phyloP scores from a whole-genome alignment of 805 yeast species.

The Lachancea dasiensis region DNA sequence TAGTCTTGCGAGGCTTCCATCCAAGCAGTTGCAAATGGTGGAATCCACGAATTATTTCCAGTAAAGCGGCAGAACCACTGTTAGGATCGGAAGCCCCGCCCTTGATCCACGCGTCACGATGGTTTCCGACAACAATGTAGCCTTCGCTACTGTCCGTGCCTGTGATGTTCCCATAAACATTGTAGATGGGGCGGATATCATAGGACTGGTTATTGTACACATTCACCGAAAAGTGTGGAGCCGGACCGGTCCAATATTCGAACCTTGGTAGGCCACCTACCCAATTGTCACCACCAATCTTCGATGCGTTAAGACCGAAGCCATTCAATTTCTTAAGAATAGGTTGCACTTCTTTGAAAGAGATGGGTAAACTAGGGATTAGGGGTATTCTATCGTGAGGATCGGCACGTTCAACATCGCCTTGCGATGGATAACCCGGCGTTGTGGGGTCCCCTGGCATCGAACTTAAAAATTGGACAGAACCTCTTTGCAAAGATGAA shows the following conservation, averaged over 20 bases:
- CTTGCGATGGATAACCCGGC: conserved; percentile 56
- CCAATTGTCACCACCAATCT: conserved; percentile 40
- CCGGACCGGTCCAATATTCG: conserved; percentile 51
- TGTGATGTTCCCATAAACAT: conserved; percentile 55
- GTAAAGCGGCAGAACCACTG: conserved; percentile 58
- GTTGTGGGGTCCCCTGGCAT: conserved; percentile 78
- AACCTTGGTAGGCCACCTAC: conserved; percentile 39
- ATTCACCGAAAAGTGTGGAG: conserved; percentile 40
- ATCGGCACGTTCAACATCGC: conserved; percentile 42
- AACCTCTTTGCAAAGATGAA: conserved; percentile 69
- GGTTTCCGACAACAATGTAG: conserved; percentile 59
- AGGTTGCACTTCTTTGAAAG: conserved; percentile 57
- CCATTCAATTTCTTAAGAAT: conserved; percentile 55
- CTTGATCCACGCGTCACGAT: conserved; percentile 75
- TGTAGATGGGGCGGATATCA: conserved; percentile 53
- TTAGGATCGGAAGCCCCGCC: conserved; percentile 81
- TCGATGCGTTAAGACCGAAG: conserved; percentile 38
- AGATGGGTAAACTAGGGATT: conserved; percentile 68
- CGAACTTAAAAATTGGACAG: conserved; percentile 54
- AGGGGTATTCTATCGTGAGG: conserved; percentile 49
- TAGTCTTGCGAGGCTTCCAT: conserved; percentile 62
- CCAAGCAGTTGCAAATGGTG: conserved; percentile 46
- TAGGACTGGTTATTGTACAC: conserved; percentile 57
- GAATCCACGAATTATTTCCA: conserved; percentile 59
- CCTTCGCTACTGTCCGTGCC: conserved; percentile 51